Evolutionary conservation across 495 filamentous ascomycete species (phyloP).

Genomic region (Aspergillus affinis): DNA sequence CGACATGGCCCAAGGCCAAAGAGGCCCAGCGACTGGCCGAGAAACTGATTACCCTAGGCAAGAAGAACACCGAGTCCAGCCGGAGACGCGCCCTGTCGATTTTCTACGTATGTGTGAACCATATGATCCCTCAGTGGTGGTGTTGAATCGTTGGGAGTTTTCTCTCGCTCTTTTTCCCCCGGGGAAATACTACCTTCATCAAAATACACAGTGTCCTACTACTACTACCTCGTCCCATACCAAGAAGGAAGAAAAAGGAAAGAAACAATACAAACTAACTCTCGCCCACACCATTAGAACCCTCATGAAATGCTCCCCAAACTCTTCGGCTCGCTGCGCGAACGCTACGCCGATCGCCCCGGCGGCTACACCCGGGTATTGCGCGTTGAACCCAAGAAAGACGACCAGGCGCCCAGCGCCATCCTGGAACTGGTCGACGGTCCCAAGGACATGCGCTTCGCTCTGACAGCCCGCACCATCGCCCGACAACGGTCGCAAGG

Average conservation of each 20-base stretch:
- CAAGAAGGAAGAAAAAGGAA: not conserved
- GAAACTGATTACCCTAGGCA: slow-evolving; percentile 88
- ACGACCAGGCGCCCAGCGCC: slow-evolving; percentile 81
- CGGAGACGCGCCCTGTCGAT: slow-evolving; percentile 65
- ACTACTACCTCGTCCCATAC: not conserved
- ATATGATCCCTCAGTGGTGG: not conserved
- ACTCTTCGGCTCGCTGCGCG: slow-evolving; percentile 78
- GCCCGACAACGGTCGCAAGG: slow-evolving; percentile 57
- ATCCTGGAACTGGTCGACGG: slow-evolving; percentile 98
- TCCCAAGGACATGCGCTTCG: slow-evolving; percentile 91
- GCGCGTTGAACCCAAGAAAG: slow-evolving; percentile 70
- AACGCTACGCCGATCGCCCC: slow-evolving; percentile 75
- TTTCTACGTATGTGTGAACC: slow-evolving; percentile 68
- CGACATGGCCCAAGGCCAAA: slow-evolving; percentile 95
- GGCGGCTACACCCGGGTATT: slow-evolving; percentile 95
- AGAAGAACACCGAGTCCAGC: slow-evolving; percentile 80
- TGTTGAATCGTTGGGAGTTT: not conserved
- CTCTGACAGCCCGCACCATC: slow-evolving; percentile 80
- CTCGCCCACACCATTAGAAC: slow-evolving; percentile 35
- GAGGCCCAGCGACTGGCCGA: slow-evolving; percentile 92
- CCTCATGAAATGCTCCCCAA: slow-evolving; percentile 74
- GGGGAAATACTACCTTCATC: no score
- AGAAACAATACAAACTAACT: not conserved
- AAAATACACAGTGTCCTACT: not conserved
- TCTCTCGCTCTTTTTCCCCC: not conserved